phyloP scores from a whole-genome alignment of 805 yeast genomes.

The Aciculoconidium aculeatum region DNA sequence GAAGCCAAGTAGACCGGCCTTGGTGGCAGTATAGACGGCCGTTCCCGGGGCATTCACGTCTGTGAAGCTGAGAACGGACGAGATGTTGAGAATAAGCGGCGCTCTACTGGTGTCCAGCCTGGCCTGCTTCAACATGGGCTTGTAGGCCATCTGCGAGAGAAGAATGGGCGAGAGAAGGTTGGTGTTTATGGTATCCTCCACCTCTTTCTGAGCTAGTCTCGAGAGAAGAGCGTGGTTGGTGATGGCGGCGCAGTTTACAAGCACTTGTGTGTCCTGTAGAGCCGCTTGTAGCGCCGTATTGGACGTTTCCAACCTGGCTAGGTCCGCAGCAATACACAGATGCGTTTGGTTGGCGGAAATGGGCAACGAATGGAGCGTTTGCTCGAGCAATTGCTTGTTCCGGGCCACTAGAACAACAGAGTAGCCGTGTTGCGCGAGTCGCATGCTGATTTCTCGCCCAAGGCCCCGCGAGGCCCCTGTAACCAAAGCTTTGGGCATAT shows the following conservation, averaged over 20 bases:
- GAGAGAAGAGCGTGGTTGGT: constrained; percentile 51
- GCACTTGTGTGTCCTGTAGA: constrained; percentile 35
- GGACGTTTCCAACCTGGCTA: constrained; percentile 11
- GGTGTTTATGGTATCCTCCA: constrained; percentile 42
- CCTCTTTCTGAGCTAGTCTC: constrained; percentile 33
- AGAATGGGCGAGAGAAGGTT: constrained; percentile 61
- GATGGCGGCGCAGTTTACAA: constrained; percentile 65
- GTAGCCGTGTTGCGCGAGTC: constrained; percentile 47
- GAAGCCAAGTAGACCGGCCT: constrained; percentile 64
- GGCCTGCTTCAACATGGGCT: constrained; percentile 41
- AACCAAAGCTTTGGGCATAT: constrained; percentile 47
- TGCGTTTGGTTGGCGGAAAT: constrained; percentile 20
- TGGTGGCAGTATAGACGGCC: constrained; percentile 61
- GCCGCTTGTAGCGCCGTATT: constrained; percentile 10
- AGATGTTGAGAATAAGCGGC: constrained; percentile 51
- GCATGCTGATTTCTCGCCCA: constrained; percentile 51
- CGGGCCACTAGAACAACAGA: constrained; percentile 48
- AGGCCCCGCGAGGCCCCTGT: constrained; percentile 73
- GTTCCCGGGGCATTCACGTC: constrained; percentile 45
- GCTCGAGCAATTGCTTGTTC: constrained; percentile 29
- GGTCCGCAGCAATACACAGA: constrained; percentile 27
- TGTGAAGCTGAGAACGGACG: constrained; percentile 55
- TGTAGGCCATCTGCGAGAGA: constrained; percentile 46
- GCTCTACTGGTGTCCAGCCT: constrained; percentile 3
- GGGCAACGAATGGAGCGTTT: constrained; percentile 14